These are phyloP conservation scores for Mucor lusitanicus DNA, from an alignment of 371 early-diverging fungal genomes.

Conservation along the genomic window DNA sequence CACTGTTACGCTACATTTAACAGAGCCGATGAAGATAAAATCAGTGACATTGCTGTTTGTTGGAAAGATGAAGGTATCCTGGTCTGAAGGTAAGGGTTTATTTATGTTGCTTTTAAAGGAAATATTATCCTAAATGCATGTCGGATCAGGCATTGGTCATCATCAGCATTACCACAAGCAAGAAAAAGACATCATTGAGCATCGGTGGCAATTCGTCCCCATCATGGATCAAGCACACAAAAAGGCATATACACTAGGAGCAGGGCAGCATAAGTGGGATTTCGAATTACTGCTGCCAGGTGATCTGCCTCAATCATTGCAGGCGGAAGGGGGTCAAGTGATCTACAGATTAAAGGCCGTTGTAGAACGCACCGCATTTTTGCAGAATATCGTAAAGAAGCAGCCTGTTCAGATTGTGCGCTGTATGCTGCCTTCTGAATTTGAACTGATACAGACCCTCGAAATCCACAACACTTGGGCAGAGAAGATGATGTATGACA, in stretches of 20 bases:
- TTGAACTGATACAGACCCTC: constrained; percentile 32
- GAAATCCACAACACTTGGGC: constrained; percentile 49
- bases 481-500: constrained; percentile 46
- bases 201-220: constrained; percentile 40
- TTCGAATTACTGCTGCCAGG: constrained; percentile 46
- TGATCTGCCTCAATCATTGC: constrained; percentile 47
- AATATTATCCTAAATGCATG: not conserved
- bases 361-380: constrained; percentile 43
- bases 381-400: constrained; percentile 39
- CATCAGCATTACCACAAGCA: constrained; percentile 47
- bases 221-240: constrained; percentile 20
- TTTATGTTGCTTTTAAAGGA: not conserved
- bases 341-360: constrained; percentile 40
- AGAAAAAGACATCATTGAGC: constrained; percentile 33
- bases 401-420: constrained; percentile 29
- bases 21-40: constrained; percentile 45
- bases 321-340: constrained; percentile 42
- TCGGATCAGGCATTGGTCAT: constrained; percentile 35
- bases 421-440: constrained; percentile 40
- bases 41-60: constrained; percentile 32
- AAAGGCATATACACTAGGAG: constrained; percentile 24
- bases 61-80: constrained; percentile 52
- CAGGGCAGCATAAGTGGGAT: constrained; percentile 38
- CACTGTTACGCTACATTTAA: constrained; percentile 21
- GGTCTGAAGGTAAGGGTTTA: constrained; percentile 42